A percentile compares a stretch with the other conserved stretches of the same genome.
Evolutionary conservation across 257 asterid genomes (phyloP).

Genomic region (Capsicum chinense): DNA sequence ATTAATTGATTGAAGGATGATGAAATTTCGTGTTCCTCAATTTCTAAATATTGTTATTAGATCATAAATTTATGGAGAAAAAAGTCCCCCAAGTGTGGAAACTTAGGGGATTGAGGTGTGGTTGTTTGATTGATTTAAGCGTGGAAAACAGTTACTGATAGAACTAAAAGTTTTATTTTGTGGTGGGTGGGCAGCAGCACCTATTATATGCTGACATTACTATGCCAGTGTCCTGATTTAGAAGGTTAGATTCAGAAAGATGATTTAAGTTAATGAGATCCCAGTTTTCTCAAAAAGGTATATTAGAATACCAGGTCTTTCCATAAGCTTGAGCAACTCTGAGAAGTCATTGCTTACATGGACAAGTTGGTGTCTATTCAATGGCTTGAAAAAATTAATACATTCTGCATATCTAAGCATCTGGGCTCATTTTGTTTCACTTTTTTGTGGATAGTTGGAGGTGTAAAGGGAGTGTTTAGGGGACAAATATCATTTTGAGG

Average conservation of each 20-base stretch:
- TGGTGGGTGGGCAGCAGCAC: neutral
- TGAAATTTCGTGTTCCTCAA: neutral
- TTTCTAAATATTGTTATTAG: neutral
- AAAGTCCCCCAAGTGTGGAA: neutral
- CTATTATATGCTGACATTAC: neutral
- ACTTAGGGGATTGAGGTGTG: constrained; percentile 10
- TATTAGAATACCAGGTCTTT: neutral
- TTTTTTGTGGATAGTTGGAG: neutral
- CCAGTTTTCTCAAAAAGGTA: neutral
- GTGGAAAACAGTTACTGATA: neutral
- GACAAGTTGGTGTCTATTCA: neutral
- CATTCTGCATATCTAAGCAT: neutral
- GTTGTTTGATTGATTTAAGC: neutral
- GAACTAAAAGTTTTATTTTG: neutral
- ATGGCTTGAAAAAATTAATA: neutral
- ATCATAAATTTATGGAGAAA: neutral
- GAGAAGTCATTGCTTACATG: neutral
- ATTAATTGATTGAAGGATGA: constrained; percentile 2
- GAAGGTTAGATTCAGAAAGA: neutral
- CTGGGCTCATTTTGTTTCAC: neutral
- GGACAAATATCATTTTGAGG: neutral
- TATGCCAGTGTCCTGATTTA: neutral
- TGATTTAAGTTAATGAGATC: neutral
- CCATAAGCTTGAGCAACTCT: neutral
- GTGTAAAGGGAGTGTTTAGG: neutral